These are phyloP conservation scores for Lactarius trivialis DNA, from an alignment of 768 basidiomycete genomes.

Conservation along the genomic window DNA sequence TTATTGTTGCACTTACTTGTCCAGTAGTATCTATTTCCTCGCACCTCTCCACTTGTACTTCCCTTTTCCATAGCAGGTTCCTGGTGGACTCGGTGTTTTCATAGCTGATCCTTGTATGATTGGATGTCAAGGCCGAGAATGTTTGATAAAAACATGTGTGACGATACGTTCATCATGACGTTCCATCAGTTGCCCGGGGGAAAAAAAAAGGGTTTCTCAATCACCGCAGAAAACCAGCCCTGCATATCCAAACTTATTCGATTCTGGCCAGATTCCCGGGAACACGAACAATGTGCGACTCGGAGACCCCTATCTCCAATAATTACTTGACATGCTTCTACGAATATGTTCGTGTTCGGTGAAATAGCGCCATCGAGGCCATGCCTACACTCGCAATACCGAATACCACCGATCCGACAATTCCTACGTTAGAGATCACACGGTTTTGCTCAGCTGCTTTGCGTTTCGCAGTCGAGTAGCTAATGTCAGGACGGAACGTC, in stretches of 20 bases:
- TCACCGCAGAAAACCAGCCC: conserved; percentile 20
- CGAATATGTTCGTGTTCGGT: conserved; percentile 18
- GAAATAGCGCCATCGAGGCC: conserved; percentile 22
- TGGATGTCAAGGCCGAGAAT: conserved; percentile 19
- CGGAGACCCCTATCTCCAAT: conserved; percentile 21
- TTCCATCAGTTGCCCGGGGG: neutral
- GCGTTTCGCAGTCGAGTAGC: conserved; percentile 73
- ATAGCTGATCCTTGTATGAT: conserved; percentile 24
- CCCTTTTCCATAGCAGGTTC: conserved; percentile 22
- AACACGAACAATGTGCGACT: conserved; percentile 10
- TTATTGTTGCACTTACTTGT: conserved; percentile 21
- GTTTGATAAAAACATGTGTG: conserved; percentile 12
- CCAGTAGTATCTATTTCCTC: conserved; percentile 18
- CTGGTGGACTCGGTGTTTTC: conserved; percentile 25
- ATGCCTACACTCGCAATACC: conserved; percentile 15
- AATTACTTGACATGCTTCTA: conserved; percentile 20
- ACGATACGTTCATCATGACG: conserved; percentile 12
- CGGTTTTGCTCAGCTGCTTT: conserved; percentile 64
- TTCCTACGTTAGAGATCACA: conserved; percentile 47
- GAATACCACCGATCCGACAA: conserved; percentile 18
- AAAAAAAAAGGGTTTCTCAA: conserved; percentile 13
- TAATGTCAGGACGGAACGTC: conserved; percentile 93
- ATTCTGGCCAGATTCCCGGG: conserved; percentile 20
- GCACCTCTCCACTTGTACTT: conserved; percentile 20
- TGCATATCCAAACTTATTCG: conserved; percentile 18